Evolutionary conservation across 192 early-diverging fungal genomes (phyloP).

Genomic region (Coemansia pectinata): DNA sequence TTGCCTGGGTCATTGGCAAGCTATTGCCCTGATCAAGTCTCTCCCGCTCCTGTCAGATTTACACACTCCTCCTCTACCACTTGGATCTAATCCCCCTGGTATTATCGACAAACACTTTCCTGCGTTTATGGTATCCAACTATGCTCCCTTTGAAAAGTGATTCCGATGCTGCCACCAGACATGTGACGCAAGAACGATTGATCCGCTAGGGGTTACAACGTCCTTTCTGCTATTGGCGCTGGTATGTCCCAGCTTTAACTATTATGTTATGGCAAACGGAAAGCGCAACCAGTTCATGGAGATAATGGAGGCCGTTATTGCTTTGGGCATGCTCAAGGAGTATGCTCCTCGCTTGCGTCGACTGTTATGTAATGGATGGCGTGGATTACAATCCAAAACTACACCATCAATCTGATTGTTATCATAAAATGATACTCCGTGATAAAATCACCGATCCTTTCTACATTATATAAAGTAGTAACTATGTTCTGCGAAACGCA

Average conservation of each 20-base stretch:
- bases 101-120: neutral
- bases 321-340: neutral
- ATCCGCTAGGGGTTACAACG: too few relatives aligned
- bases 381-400: neutral
- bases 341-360: neutral
- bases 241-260: neutral
- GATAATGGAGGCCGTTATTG: neutral
- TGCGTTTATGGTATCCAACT: neutral
- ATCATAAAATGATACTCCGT: too few relatives aligned
- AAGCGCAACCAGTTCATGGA: neutral
- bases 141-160: neutral
- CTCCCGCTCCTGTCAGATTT: neutral
- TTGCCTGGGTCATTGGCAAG: neutral
- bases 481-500: too few relatives aligned
- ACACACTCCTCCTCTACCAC: neutral
- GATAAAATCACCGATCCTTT: too few relatives aligned
- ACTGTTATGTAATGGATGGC: neutral
- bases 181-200: too few relatives aligned
- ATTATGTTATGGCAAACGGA: neutral
- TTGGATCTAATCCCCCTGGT: neutral
- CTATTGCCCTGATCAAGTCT: neutral
- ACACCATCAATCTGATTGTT: too few relatives aligned
- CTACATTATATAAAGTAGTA: too few relatives aligned
- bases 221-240: too few relatives aligned
- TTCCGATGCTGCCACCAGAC: neutral